Conservation (phyloP, 257 asterid species). For the Ocimum tenuiflorum region DNA sequence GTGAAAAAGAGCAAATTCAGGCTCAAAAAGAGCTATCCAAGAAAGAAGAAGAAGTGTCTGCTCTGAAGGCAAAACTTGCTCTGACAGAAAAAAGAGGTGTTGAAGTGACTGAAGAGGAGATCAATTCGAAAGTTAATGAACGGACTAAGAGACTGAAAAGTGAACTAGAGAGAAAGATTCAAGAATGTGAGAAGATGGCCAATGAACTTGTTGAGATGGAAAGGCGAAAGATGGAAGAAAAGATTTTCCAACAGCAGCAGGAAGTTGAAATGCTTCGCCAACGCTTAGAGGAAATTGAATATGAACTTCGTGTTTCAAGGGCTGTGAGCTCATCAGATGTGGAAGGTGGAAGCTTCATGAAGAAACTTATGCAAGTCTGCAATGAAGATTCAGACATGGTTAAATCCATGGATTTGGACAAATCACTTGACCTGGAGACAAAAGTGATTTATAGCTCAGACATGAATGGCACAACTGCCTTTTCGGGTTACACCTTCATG, state of each 20-base stretch:
- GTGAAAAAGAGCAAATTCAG: slow-evolving; percentile 54
- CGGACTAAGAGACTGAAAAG: slow-evolving; percentile 33
- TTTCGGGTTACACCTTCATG: slow-evolving; percentile 23
- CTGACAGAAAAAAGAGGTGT: slow-evolving; percentile 33
- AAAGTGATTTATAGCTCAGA: slow-evolving; percentile 31
- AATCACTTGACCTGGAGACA: slow-evolving; percentile 60
- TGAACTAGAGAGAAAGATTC: slow-evolving; percentile 58
- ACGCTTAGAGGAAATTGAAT: slow-evolving; percentile 71
- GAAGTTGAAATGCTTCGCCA: slow-evolving; percentile 66
- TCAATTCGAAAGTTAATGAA: slow-evolving; percentile 49
- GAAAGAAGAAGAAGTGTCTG: slow-evolving; percentile 64
- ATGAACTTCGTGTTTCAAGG: slow-evolving; percentile 43
- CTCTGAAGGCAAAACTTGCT: slow-evolving; percentile 53
- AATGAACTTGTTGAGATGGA: slow-evolving; percentile 56
- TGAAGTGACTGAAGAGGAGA: slow-evolving; percentile 42
- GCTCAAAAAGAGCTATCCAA: slow-evolving; percentile 53
- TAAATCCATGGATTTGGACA: slow-evolving; percentile 86
- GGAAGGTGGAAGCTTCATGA: slow-evolving; percentile 58
- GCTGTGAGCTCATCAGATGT: slow-evolving; percentile 41
- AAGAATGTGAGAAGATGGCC: slow-evolving; percentile 59
- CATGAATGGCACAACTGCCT: slow-evolving; percentile 12
- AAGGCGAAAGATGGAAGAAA: slow-evolving; percentile 70
- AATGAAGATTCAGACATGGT: slow-evolving; percentile 81
- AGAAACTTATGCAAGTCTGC: slow-evolving; percentile 48
- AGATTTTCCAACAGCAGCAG: slow-evolving; percentile 47